Conservation (phyloP, 1,284 basidiomycete species). For the Termitomyces sp. region DNA sequence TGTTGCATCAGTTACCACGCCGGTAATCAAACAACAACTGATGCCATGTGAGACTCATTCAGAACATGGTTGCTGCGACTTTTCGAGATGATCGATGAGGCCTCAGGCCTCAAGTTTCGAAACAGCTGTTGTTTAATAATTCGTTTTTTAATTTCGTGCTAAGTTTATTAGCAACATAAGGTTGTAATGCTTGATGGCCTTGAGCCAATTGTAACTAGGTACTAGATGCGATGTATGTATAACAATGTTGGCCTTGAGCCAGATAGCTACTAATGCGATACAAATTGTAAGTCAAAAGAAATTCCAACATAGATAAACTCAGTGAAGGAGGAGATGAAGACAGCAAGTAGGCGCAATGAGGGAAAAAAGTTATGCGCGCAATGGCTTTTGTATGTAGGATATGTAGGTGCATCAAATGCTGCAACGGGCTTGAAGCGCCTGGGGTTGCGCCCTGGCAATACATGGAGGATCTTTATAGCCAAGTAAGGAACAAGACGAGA, state of each 20-base stretch:
- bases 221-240: conserved; percentile 13
- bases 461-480: not conserved
- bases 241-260: conserved; percentile 26
- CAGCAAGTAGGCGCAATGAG: conserved; percentile 8
- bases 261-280: conserved; percentile 22
- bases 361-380: conserved; percentile 1
- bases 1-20: not conserved
- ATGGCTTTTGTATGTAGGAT: conserved; percentile 1
- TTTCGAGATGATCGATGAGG: too few species aligned
- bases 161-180: not conserved
- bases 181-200: conserved; percentile 14
- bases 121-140: too few species aligned
- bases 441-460: conserved; percentile 12
- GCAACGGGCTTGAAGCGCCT: not conserved
- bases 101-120: too few species aligned
- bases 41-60: too few species aligned
- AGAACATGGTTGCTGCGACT: too few species aligned
- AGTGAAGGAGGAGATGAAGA: conserved; percentile 11
- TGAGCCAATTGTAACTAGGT: conserved; percentile 18
- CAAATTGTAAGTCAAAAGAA: conserved; percentile 21
- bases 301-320: conserved; percentile 27
- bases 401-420: not conserved
- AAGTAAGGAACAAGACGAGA: not conserved
- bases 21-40: too few species aligned
- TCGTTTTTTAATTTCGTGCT: too few species aligned